Base-by-base conservation (phyloP, 202 grass and related monocot genomes). In the Zoysia matrella region DNA sequence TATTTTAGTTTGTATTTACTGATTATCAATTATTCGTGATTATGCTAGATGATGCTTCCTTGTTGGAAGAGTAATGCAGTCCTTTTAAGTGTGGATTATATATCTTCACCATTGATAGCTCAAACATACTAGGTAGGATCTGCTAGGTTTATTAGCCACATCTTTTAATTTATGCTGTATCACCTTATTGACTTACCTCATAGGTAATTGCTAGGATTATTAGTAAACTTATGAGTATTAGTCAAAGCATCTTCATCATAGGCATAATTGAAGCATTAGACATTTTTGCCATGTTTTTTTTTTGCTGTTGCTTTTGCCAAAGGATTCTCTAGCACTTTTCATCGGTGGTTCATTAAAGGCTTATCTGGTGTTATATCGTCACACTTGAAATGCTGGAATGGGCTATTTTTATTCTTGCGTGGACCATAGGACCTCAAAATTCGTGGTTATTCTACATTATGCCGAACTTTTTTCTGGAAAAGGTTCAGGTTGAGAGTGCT, bases 111-210 rank as follows among this genome's bases (percentile, higher is more conserved):
- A 22, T 40, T 66, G 52, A 62, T 45, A 6, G 8, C 16, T 70
- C 3, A 11, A 62, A 55, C 43, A 65, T 11, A 0, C 15, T 49
- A 1, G 8, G 2, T 16, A 72, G 5, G 60, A 74, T 36, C 51
- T 52, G 5, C 3, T 51, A 52, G 62, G 11, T 47, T 60, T 16
- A 61, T 1, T 67, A 41, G 51, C 60, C 60, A 56, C 16, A n/a
- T 55, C 13, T 56, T 45, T 47, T 46, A 40, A 73, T 82, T 54
- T 74, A 43, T 52, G 11, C 13, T 47, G 10, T 83, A 12, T 54
- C 74, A 10, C 5, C 62, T 49, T 16, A 5, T 48, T 68, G 72
- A 64, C 60, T 65, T 5, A 11, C 7, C 14, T 63, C 3, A 3
- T 8, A 3, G 39, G 8, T 63, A 63, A 9, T 63, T 63, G 4